Evolutionary conservation across 352 stramenopile genomes (phyloP).

Genomic region (Globisporangium heterothallicum): DNA sequence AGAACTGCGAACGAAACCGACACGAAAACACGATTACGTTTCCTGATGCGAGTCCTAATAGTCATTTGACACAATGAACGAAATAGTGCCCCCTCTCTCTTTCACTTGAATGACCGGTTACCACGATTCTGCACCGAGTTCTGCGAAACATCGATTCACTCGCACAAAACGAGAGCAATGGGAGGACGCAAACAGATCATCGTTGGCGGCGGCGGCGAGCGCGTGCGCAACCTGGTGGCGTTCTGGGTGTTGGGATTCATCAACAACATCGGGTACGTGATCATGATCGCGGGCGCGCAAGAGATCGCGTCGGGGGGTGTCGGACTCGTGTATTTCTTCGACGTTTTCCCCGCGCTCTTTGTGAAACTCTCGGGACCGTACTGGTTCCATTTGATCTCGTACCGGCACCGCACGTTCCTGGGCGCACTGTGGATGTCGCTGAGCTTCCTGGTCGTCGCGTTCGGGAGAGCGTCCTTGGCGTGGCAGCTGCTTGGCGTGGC

Average conservation of each 20-base stretch:
- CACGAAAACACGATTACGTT: too few species aligned
- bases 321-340: slow-evolving; percentile 90
- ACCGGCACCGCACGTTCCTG: slow-evolving; percentile 69
- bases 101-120: too few species aligned
- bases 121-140: too few species aligned
- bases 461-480: slow-evolving; percentile 43
- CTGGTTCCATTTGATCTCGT: slow-evolving; percentile 93
- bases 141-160: too few species aligned
- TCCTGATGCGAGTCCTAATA: too few species aligned
- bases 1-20: too few species aligned
- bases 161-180: too few species aligned
- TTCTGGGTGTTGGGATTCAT: slow-evolving; percentile 92
- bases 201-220: slow-evolving; percentile 19
- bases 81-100: too few species aligned
- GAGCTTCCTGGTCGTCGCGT: slow-evolving; percentile 73
- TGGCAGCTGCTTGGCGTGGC: slow-evolving; percentile 87
- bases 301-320: slow-evolving; percentile 88
- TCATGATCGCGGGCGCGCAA: slow-evolving; percentile 94
- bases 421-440: slow-evolving; percentile 76
- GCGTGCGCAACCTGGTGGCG: slow-evolving; percentile 57
- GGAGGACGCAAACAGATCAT: too few species aligned
- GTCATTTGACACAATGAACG: too few species aligned
- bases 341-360: slow-evolving; percentile 86
- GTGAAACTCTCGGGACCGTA: slow-evolving; percentile 89
- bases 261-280: slow-evolving; percentile 93